phyloP scores from a whole-genome alignment of 208 protist species.

The Herpetomonas tarakana region DNA sequence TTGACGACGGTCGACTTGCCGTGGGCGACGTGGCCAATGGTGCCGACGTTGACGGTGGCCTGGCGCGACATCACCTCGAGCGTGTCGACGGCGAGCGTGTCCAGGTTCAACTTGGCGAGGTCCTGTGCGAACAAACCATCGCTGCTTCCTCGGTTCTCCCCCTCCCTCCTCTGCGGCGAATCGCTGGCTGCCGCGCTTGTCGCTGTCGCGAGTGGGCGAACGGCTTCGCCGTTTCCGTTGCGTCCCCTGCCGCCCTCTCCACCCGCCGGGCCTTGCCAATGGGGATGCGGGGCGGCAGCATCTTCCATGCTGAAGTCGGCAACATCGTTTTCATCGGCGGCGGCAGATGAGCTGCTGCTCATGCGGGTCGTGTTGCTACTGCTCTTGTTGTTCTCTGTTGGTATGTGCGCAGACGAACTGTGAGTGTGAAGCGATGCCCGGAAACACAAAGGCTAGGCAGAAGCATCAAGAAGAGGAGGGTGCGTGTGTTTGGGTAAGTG shows the following conservation, averaged over 20 bases:
- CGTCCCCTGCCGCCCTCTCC: too few relatives aligned
- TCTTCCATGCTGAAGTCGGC: background rate
- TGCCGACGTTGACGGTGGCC: conserved; percentile 99
- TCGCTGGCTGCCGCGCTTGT: background rate
- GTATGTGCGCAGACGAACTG: background rate
- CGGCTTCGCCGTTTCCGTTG: too few relatives aligned
- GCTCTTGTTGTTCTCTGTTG: background rate
- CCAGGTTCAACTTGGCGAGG: conserved; percentile 58
- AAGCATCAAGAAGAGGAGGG: background rate
- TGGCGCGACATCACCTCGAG: conserved; percentile 98
- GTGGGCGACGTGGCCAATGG: conserved; percentile 99
- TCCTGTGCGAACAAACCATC: conserved; percentile 72
- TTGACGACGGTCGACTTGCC: conserved; percentile 99
- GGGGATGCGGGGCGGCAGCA: too few relatives aligned
- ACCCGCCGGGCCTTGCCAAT: too few relatives aligned
- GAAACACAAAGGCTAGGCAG: background rate
- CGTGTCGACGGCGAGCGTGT: conserved; percentile 92
- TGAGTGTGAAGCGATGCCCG: background rate
- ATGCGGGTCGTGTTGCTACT: background rate
- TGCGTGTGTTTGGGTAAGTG: background rate
- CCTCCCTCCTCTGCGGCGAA: too few relatives aligned
- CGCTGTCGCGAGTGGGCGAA: too few relatives aligned
- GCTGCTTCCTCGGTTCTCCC: too few relatives aligned
- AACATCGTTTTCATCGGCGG: background rate
- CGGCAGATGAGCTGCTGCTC: background rate